Base-by-base conservation (phyloP, 129 eudicot genomes). In the Daucus carota region DNA sequence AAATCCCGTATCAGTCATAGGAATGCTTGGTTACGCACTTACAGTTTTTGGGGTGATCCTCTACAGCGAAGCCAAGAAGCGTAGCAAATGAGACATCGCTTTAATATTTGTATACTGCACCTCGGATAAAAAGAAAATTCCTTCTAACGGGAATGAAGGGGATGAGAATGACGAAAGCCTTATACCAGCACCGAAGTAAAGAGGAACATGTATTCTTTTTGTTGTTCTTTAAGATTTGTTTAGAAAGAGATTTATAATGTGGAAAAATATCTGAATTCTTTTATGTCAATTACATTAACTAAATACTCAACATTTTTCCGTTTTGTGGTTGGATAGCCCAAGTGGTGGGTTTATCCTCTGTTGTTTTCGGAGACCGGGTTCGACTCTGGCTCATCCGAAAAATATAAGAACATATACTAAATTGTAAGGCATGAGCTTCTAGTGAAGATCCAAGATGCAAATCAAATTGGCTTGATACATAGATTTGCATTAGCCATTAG, bases 1-100 rank as follows among this genome's bases (percentile, higher is more conserved):
- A 74, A 92, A 90, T 75, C 92, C 98, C 11, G 94, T 92, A 57
- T 88, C 98, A 17, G 86, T 86, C 2, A 90, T 89, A 31, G 98
- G 98, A 73, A 92, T 92, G 92, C 84, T 87, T 5, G 94, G 98
- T 5, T 92, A 88, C 78, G 48, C 84, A 18, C 77, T 92, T 29
- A 88, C 98, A 0, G 94, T 86, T 41, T 71, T 88, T 43, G 94
- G 94, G 20, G 98, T 88, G 0, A n/a, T 90, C 73, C 92, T 90
- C 75, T 92, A 90, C 73, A 88, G 90, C 52, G 88, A 92, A 81
- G 92, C 90, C 78, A 92, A 85, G 79, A 92, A 86, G 80, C 89
- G 89, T 44, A 81, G 85, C 74, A 90, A 86, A 82, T 80, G 83
- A 88, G 14, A 54, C 62, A 9, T 8, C n/a, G 63, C 14, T n/a